A percentile compares a stretch with the other conserved stretches of the same genome.
Conservation (phyloP, 805 yeast species). For the Candida quercuum region DNA sequence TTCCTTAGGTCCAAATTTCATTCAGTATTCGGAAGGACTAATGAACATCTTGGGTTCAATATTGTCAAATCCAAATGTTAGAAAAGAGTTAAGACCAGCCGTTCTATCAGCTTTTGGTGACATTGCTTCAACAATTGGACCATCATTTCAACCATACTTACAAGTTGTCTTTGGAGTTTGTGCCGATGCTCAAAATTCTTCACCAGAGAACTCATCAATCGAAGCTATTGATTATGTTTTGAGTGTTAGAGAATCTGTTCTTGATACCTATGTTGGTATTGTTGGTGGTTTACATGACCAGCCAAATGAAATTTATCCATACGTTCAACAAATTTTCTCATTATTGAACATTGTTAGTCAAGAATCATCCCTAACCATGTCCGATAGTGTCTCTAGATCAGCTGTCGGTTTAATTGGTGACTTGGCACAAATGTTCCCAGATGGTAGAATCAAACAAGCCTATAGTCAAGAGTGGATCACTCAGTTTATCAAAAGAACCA, state of each 20-base stretch:
- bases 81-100: conserved; percentile 79
- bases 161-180: conserved; percentile 77
- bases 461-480: conserved; percentile 77
- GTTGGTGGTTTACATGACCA: conserved; percentile 79
- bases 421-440: conserved; percentile 78
- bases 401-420: conserved; percentile 93
- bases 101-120: conserved; percentile 94
- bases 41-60: conserved; percentile 79
- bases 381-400: conserved; percentile 72
- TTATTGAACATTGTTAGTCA: conserved; percentile 56
- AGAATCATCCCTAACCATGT: conserved; percentile 54
- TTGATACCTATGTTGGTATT: conserved; percentile 94
- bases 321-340: conserved; percentile 62
- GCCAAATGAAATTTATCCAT: conserved; percentile 62
- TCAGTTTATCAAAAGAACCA: conserved; percentile 67
- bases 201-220: conserved; percentile 59
- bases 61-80: conserved; percentile 60
- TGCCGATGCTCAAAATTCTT: conserved; percentile 54
- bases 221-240: conserved; percentile 76
- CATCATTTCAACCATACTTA: conserved; percentile 69
- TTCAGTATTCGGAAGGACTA: conserved; percentile 71
- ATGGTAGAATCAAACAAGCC: conserved; percentile 63
- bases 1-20: conserved; percentile 70
- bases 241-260: conserved; percentile 76
- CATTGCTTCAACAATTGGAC: conserved; percentile 83